Evolutionary conservation across 2,329 filamentous ascomycete genomes (phyloP).

Genomic region (Leptoxyphium fumago): DNA sequence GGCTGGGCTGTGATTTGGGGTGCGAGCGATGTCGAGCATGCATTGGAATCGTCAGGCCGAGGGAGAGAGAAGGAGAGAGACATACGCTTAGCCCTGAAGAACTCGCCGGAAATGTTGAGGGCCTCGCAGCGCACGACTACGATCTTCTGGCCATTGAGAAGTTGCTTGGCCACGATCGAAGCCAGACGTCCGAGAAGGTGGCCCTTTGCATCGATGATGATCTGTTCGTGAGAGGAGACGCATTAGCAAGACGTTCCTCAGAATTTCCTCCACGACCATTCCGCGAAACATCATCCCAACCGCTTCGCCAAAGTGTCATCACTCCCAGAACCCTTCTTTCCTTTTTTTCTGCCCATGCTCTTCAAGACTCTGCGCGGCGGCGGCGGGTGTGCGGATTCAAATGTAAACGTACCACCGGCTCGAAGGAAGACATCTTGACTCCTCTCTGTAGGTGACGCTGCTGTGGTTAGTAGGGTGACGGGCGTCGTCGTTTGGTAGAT

Average conservation of each 20-base stretch:
- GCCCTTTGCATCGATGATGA: slow-evolving; percentile 99
- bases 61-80: slow-evolving; percentile 25
- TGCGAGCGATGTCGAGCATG: background rate
- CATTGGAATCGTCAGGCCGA: background rate
- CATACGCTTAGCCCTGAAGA: slow-evolving; percentile 99
- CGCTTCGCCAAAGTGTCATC: background rate
- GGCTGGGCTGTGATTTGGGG: slow-evolving; percentile 2
- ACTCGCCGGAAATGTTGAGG: slow-evolving; percentile 99
- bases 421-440: slow-evolving; percentile 44
- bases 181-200: slow-evolving; percentile 98
- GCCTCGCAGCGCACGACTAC: slow-evolving; percentile 97
- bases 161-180: slow-evolving; percentile 96
- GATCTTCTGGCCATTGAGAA: slow-evolving; percentile 98
- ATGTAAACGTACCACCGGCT: slow-evolving; percentile 44
- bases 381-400: slow-evolving; percentile 1
- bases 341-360: slow-evolving; percentile 1
- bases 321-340: background rate
- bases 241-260: slow-evolving; percentile 2
- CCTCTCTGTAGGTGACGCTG: background rate
- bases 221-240: slow-evolving; percentile 35
- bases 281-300: slow-evolving; percentile 1
- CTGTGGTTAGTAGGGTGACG: background rate
- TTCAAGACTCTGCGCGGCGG: slow-evolving; percentile 1
- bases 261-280: background rate
- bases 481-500: background rate